Percentiles rank a stretch among this genome's conserved stretches.
phyloP scores from a whole-genome alignment of 208 protist species.

The Zelonia costaricensis region DNA sequence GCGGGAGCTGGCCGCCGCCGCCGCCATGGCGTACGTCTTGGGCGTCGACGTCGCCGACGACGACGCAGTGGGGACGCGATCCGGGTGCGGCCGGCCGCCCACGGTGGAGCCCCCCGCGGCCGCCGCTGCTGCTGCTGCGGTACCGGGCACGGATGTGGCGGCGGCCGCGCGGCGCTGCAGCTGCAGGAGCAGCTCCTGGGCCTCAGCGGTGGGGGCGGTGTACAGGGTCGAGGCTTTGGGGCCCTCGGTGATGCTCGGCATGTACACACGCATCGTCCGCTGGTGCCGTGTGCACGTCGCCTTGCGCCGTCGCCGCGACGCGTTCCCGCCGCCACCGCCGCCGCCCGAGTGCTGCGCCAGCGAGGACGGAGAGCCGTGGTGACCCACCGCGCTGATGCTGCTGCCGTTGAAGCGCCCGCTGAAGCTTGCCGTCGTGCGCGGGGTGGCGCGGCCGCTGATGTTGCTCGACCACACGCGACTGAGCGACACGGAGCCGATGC shows the following conservation, averaged over 20 bases:
- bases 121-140: no score
- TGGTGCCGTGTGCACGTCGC: constrained; percentile 12
- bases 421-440: constrained; percentile 1
- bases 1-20: no score
- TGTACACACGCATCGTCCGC: constrained; percentile 26
- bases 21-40: background rate
- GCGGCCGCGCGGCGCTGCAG: constrained; percentile 16
- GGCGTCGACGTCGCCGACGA: background rate
- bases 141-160: background rate
- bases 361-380: background rate
- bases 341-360: background rate
- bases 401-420: background rate
- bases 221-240: constrained; percentile 37
- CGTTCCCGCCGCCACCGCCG: background rate
- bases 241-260: constrained; percentile 37
- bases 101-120: no score
- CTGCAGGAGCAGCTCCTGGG: constrained; percentile 22
- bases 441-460: constrained; percentile 22
- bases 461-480: constrained; percentile 14
- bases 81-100: no score
- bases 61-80: background rate
- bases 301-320: constrained; percentile 12
- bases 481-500: constrained; percentile 22
- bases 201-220: constrained; percentile 33
- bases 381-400: background rate